Conservation (phyloP, 495 filamentous ascomycete genomes). For the Lepidopterella palustris region DNA sequence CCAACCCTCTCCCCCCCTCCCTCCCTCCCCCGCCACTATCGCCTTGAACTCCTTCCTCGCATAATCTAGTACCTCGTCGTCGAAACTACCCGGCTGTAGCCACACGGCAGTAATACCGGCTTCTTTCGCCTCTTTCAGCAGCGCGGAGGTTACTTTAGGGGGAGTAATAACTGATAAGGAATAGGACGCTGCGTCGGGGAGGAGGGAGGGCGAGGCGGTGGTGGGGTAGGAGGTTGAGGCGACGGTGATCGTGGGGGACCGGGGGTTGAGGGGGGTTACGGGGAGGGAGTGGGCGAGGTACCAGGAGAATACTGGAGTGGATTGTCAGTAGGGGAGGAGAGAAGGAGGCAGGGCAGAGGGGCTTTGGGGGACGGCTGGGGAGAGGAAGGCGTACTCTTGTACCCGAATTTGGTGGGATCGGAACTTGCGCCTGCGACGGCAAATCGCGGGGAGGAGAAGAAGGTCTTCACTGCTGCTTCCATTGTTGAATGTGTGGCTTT, state of each 20-base stretch:
- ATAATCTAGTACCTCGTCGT: constrained; percentile 63
- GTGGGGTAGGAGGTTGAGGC: constrained; percentile 52
- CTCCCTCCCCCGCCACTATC: constrained; percentile 63
- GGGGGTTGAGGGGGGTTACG: constrained; percentile 78
- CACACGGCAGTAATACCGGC: constrained; percentile 77
- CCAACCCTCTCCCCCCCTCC: constrained; percentile 68
- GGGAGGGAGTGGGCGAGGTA: constrained; percentile 71
- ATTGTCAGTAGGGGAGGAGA: background rate
- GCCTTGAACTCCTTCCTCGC: constrained; percentile 59
- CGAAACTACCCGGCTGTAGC: constrained; percentile 86
- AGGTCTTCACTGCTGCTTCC: constrained; percentile 60
- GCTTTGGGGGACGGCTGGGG: background rate
- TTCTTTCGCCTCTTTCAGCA: constrained; percentile 73
- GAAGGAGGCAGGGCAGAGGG: background rate
- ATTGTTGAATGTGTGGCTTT: constrained; percentile 15
- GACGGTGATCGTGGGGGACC: constrained; percentile 52
- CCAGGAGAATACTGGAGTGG: constrained; percentile 75
- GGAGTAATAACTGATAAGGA: constrained; percentile 85
- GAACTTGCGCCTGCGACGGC: constrained; percentile 88
- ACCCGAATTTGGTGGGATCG: constrained; percentile 80
- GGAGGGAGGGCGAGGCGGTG: constrained; percentile 54
- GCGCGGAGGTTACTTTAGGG: constrained; percentile 58
- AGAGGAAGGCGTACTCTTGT: constrained; percentile 56
- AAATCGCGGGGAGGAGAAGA: constrained; percentile 77
- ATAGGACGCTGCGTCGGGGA: constrained; percentile 61